phyloP scores from a whole-genome alignment of 164 flowering plant genomes.

The Magnolia sinica region DNA sequence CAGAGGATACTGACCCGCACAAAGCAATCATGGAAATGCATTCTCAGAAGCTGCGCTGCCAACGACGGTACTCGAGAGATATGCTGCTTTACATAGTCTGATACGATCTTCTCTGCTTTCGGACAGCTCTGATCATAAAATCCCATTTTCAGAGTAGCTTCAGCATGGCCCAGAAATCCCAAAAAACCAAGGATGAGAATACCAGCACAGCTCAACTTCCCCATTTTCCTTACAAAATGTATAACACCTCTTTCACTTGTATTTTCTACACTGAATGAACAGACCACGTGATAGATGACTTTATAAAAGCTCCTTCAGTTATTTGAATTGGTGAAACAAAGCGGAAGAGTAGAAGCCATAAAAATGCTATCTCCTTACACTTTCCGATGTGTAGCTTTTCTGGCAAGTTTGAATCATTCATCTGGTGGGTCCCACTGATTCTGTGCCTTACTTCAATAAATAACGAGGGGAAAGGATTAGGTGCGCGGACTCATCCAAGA shows the following conservation, averaged over 20 bases:
- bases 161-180: slow-evolving; percentile 26
- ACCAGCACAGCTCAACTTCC: slow-evolving; percentile 10
- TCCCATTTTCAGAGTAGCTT: slow-evolving; percentile 44
- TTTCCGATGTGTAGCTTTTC: too few relatives aligned
- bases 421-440: too few relatives aligned
- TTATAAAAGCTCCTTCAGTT: neutral
- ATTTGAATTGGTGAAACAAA: neutral
- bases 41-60: slow-evolving; percentile 63
- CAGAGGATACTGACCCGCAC: slow-evolving; percentile 52
- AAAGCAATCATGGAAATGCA: slow-evolving; percentile 93
- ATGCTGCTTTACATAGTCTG: slow-evolving; percentile 50
- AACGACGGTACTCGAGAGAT: slow-evolving; percentile 63
- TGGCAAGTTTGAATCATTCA: too few relatives aligned
- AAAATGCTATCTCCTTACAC: neutral
- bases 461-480: too few relatives aligned
- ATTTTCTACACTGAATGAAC: neutral
- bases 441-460: too few relatives aligned
- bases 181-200: slow-evolving; percentile 25
- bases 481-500: too few relatives aligned
- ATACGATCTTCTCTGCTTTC: slow-evolving; percentile 64
- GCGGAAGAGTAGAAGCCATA: neutral
- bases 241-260: neutral
- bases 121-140: slow-evolving; percentile 73
- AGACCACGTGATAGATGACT: neutral
- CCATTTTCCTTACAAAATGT: slow-evolving; percentile 6